Evolutionary conservation across 228 moss, liverwort and hornwort genomes (phyloP).

Genomic region (Sphagnum fallax): DNA sequence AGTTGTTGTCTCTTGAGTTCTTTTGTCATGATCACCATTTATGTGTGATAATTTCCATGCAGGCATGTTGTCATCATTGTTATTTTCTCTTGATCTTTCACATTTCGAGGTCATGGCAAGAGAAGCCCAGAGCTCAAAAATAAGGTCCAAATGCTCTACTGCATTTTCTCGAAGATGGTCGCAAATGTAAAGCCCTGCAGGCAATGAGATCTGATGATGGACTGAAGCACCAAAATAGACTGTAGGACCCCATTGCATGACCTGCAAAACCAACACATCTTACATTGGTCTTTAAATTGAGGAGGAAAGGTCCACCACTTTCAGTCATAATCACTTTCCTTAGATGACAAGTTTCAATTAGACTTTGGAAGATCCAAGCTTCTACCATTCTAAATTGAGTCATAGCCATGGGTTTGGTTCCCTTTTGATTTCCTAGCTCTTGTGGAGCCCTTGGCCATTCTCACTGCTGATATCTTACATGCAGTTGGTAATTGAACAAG

Average conservation of each 20-base stretch:
- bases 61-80: too few species aligned
- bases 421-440: too few species aligned
- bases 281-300: neutral
- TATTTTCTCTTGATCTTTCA: neutral
- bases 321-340: too few species aligned
- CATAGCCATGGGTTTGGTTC: too few species aligned
- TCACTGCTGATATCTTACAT: too few species aligned
- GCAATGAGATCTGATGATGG: conserved; percentile 5
- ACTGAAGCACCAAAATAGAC: conserved; percentile 3
- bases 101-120: neutral
- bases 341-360: too few species aligned
- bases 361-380: too few species aligned
- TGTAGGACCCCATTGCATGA: neutral
- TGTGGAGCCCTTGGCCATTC: too few species aligned
- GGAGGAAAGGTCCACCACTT: too few species aligned
- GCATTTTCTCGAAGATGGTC: neutral
- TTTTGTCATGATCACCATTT: neutral
- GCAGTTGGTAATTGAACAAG: too few species aligned
- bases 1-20: neutral
- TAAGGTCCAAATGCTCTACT: neutral
- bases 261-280: neutral
- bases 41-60: neutral
- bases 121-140: conserved; percentile 4
- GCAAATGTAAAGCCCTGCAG: neutral
- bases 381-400: too few species aligned